Evolutionary conservation across 1,284 basidiomycete species (phyloP).

Genomic region (Thecaphora frezii): DNA sequence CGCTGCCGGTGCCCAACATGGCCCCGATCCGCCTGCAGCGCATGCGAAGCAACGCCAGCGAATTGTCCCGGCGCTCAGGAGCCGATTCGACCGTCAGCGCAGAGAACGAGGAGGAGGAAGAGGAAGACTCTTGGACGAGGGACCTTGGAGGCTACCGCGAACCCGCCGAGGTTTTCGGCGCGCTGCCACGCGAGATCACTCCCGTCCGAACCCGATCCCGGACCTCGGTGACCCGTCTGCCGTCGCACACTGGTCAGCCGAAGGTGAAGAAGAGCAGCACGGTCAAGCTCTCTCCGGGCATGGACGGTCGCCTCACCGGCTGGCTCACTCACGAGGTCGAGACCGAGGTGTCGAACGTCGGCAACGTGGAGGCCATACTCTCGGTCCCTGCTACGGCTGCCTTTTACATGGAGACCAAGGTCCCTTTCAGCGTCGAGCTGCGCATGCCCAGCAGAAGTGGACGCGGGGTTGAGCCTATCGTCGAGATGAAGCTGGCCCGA

Average conservation of each 20-base stretch:
- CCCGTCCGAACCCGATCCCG: slow-evolving; percentile 9
- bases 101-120: slow-evolving; percentile 12
- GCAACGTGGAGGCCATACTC: slow-evolving; percentile 27
- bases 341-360: slow-evolving; percentile 5
- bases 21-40: slow-evolving; percentile 20
- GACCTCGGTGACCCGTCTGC: not conserved
- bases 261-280: slow-evolving; percentile 14
- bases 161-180: slow-evolving; percentile 33
- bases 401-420: slow-evolving; percentile 39
- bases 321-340: slow-evolving; percentile 37
- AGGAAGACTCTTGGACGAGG: slow-evolving; percentile 32
- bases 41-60: not conserved
- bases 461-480: slow-evolving; percentile 14
- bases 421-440: slow-evolving; percentile 35
- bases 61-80: not conserved
- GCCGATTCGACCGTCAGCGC: not conserved
- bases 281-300: slow-evolving; percentile 38
- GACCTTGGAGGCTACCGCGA: slow-evolving; percentile 30
- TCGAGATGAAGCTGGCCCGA: slow-evolving; percentile 27
- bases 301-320: slow-evolving; percentile 38
- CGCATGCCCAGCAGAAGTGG: slow-evolving; percentile 23
- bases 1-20: slow-evolving; percentile 28
- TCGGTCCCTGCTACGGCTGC: slow-evolving; percentile 38
- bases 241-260: no score
- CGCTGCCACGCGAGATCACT: slow-evolving; percentile 15